These are phyloP conservation scores for Artomyces pyxidatus DNA, from an alignment of 768 basidiomycete genomes.

Conservation along the genomic window DNA sequence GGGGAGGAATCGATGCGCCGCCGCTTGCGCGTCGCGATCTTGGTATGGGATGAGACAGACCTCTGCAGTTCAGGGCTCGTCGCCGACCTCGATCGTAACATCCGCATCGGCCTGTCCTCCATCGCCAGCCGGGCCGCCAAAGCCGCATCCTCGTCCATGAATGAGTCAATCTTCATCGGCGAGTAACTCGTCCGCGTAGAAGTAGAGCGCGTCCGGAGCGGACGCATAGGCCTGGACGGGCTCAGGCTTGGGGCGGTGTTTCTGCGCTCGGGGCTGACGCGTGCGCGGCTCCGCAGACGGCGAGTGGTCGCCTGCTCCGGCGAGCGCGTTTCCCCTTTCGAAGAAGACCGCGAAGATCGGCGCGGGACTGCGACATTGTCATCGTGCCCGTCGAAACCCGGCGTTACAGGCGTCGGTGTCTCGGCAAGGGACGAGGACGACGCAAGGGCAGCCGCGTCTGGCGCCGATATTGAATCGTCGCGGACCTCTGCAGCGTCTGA, in stretches of 20 bases:
- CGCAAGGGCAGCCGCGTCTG: conserved; percentile 3
- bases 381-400: conserved; percentile 1
- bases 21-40: conserved; percentile 19
- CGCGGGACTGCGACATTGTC: conserved; percentile 2
- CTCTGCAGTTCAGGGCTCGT: conserved; percentile 16
- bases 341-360: conserved; percentile 5
- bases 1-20: conserved; percentile 24
- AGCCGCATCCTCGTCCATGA: conserved; percentile 19
- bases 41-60: neutral
- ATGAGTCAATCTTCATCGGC: conserved; percentile 15
- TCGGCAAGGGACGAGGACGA: conserved; percentile 14
- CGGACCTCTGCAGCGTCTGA: conserved; percentile 15
- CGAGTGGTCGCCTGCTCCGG: conserved; percentile 5
- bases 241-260: neutral
- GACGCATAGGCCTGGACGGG: neutral
- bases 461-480: conserved; percentile 3
- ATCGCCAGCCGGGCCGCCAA: conserved; percentile 22
- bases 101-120: conserved; percentile 22
- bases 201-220: neutral
- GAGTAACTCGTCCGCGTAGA: neutral
- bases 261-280: neutral
- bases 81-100: conserved; percentile 24
- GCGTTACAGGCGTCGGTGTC: conserved; percentile 11
- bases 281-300: neutral
- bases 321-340: conserved; percentile 11